Conservation (phyloP, 805 yeast genomes). For the Blastobotrys terrestris region DNA sequence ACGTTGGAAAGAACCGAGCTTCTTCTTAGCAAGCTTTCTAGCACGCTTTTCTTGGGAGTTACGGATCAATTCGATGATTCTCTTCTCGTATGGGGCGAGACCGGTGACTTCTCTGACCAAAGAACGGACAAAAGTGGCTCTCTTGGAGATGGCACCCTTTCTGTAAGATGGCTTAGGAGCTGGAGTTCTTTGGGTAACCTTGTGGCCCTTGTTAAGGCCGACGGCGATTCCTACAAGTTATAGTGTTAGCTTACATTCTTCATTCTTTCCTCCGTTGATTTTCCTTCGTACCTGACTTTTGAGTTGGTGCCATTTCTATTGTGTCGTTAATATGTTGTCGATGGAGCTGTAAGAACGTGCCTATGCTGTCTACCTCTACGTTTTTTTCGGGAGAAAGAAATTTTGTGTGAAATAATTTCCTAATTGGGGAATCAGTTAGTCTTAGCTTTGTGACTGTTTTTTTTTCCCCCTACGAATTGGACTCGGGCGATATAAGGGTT, state of each 20-base stretch:
- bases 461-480: background rate
- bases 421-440: background rate
- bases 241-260: background rate
- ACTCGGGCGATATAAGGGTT: background rate
- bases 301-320: conserved; percentile 21
- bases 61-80: conserved; percentile 98
- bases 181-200: conserved; percentile 77
- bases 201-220: conserved; percentile 99
- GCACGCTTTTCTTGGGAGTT: conserved; percentile 99
- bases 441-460: conserved; percentile 4
- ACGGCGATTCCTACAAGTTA: conserved; percentile 69
- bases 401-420: background rate
- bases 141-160: conserved; percentile 95
- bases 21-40: conserved; percentile 99
- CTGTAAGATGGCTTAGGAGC: conserved; percentile 89
- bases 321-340: conserved; percentile 7
- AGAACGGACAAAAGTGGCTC: conserved; percentile 92
- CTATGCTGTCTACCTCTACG: background rate
- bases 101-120: conserved; percentile 97
- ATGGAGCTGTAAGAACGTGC: conserved; percentile 4
- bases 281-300: conserved; percentile 22
- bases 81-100: conserved; percentile 99
- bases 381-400: background rate
- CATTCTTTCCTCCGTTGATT: conserved; percentile 1
- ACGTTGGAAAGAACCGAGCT: conserved; percentile 98